Base-by-base conservation (phyloP, 805 yeast species). In the Lipomyces sp. region DNA sequence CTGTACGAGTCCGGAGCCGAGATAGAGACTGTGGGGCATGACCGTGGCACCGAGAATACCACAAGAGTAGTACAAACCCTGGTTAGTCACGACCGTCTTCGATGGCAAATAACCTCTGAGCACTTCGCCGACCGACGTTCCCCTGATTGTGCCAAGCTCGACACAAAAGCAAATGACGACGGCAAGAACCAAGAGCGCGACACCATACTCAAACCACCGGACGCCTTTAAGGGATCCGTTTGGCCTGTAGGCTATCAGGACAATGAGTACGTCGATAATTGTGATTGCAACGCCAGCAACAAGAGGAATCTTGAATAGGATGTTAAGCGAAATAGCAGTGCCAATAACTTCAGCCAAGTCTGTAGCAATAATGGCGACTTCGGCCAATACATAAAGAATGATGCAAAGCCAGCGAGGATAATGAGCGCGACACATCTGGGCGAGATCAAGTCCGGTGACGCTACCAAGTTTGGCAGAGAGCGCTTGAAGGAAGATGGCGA, bases 331-430 rank as follows among this genome's bases (percentile, higher is more conserved):
- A 64, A 94, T 92, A 2, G 98, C 98, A 2, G 97, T 91, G n/a
- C 99, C 99, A 33, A 95, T 94, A 45, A 94, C 97, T 76, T 94
- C 98, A 0, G 99, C 98, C 70, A 95, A 84, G 79, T 94, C 99
- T 0, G 98, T 94, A 1, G 98, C 97, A 54, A 94, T 87, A 66
- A 94, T 94, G 29, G 98, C 96, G 24, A 89, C 79, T 74, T 94
- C 98, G 0, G 98, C 96, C 68, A 93, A 82, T 2, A 87, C 75
- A 76, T 94, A 93, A 32, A 92, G 78, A 37, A 83, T 73, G 48
- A 75, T 65, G 42, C 78, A 70, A 39, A 90, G 73, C 66, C 82
- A 83, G 63, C 78, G 81, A 1, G 93, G 88, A 53, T 93, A 79
- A 77, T 92, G 90, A 58, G 84, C 85, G 58, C 91, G 83, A 78